Evolutionary conservation across 148 eudicot genomes (phyloP), one percentile per base, ranked within the genome.

Genomic region (Rhododendron kiyosumense): DNA sequence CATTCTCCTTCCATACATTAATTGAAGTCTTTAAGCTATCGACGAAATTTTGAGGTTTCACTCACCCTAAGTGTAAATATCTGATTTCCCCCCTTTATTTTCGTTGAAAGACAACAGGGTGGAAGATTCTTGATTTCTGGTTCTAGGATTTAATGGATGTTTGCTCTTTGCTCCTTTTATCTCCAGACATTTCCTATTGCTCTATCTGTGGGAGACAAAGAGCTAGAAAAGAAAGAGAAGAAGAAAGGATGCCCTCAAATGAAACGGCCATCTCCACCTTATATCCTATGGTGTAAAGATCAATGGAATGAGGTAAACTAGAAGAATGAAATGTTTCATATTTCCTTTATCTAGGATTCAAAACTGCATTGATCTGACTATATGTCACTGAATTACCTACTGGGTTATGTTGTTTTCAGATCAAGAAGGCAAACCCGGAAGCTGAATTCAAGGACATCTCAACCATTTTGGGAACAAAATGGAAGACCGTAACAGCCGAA

Each of bases 391-490:
- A 17, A 32, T 41, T 81, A 49, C 43, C 46, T 6, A 49, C 17
- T n/a, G 38, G 82, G 38, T 41, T 83, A 1, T 43, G 30, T 81
- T 76, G 8, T 18, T 15, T 75, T 84, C 34, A 96, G 98, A 92
- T 95, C 69, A 96, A 96, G 91, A 91, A 95, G 82, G 93, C 85
- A 15, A 94, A 95, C 65, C 98, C 96, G 51, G 93, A 92, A 11
- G 96, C 96, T 10, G 98, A 92, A 75, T 96, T 96, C 85, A 94
- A 92, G 89, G 99, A 95, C n/a, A 87, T 95, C 32, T 90, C 99
- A 34, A 90, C 81, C 84, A 86, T 95, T 76, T 79, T 95, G 96
- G 98, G 96, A 2, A 86, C 93, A 20, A 95, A 93, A 88, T 96
- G 99, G 98, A 96, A 96, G 90, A 92, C 89, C 17, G 67, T 95